Base-by-base conservation (phyloP, 2,329 filamentous ascomycete species). In the Sporothrix phasma region DNA sequence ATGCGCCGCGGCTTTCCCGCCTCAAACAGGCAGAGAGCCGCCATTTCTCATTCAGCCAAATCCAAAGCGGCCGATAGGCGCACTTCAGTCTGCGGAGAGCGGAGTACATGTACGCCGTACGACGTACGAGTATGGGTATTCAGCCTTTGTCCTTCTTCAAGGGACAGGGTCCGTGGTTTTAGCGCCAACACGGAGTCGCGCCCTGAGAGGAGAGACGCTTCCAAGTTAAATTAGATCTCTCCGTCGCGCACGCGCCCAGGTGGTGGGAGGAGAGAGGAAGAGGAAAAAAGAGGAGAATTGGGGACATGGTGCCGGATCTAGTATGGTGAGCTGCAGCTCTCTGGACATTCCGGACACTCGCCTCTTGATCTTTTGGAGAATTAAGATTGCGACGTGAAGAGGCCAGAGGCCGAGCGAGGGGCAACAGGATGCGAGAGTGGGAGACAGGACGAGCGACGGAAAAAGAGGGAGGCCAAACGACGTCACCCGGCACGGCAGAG, bases 211-310 rank as follows among this genome's bases (percentile, higher is more conserved):
- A 49, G 43, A 29, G 58, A 22, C 53, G 34, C 58, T 24, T 45
- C 56, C 17, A 61, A 29, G 60, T 62, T 62, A 43, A 62, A 62
- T 62, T 62, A 53, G 60, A 62, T 62, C n/a, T 62, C 26, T 24
- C 34, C 11, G 45, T 49, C 19, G 34, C 31, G 59, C 45, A 49
- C 46, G 58, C 58, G 43, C 39, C 37, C 39, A 5, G 26, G 51
- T 37, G n/a, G 31, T 37, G 19, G 39, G n/a, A 22, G 29, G 24
- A 31, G 8, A 2, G 15, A 41, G 2, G 37, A 41, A 37, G 31
- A 54, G n/a, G 31, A 17, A n/a, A 10, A 19, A 41, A 19, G 26
- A 26, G 41, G 26, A 22, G 24, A 51, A 29, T 29, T 3, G 8
- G 17, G 41, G 60, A 15, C 31, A 53, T 31, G 60, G 47, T 53